Base-by-base conservation (phyloP, 2,329 filamentous ascomycete genomes). In the Pleomassaria siparia region DNA sequence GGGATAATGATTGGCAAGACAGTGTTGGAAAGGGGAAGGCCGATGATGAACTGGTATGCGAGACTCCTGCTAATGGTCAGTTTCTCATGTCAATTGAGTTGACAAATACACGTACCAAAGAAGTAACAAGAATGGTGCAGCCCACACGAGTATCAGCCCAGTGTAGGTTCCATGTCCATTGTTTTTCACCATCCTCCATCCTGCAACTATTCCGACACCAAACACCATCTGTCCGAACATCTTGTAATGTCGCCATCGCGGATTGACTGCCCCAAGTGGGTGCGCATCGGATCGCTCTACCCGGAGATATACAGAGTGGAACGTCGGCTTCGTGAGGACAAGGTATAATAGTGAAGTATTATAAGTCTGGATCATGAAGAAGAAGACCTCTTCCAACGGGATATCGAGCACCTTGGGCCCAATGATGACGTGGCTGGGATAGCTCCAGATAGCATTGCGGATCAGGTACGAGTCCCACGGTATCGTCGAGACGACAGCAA, bases 381-480 rank as follows among this genome's bases (percentile, higher is more conserved):
- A 90, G 71, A 89, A 89, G 4, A 89, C 69, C 64, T 90, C 87
- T 60, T 90, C 87, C 4, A 79, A 66, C 0, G 87, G 87, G 15
- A 90, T 87, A n/a, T 74, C 73, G 58, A 81, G 81, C 13, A 88
- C 63, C 1, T 76, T 84, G 0, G 76, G 76, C 0, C 87, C 87
- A 28, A 86, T 60, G 25, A 89, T 80, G 16, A 81, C 86, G 59
- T 83, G 73, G 10, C 76, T 70, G 1, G 87, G 86, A 60, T 89
- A 91, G 9, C 82, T 84, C 87, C 87, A 90, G 61, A 90, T 80
- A 36, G 76, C 73, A 44, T 76, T 81, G 54, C 78, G 80, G 57
- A 91, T 87, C 32, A 90, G 77, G 66, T 88, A 88, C 8, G 85
- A 87, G 60, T 90, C 87, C 87, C 87, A 91, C 25, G 87, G 87